Evolutionary conservation across 768 basidiomycete genomes (phyloP).

Genomic region (Rhodotorula babjevae): DNA sequence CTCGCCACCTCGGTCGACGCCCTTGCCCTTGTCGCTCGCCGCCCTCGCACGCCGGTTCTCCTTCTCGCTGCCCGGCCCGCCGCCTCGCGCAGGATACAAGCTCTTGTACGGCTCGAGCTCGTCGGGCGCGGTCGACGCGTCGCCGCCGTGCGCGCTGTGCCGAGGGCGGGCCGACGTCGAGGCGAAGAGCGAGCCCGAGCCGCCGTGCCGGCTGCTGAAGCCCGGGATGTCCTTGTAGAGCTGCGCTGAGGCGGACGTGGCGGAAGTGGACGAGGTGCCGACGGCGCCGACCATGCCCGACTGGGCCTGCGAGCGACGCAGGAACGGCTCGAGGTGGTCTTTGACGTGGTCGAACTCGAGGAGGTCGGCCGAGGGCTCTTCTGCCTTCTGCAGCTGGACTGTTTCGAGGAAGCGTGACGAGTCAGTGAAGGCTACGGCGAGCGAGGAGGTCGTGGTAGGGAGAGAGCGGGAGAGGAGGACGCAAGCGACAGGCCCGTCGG

Average conservation of each 20-base stretch:
- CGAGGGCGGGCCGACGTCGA: constrained; percentile 8
- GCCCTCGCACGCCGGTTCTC: not conserved
- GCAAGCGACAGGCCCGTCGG: constrained; percentile 88
- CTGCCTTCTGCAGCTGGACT: constrained; percentile 87
- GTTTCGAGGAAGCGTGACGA: not conserved
- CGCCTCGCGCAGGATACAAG: constrained; percentile 6
- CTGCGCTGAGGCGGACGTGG: constrained; percentile 74
- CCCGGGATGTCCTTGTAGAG: constrained; percentile 68
- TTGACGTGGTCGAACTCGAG: constrained; percentile 90
- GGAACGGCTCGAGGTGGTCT: constrained; percentile 92
- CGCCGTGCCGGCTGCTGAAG: constrained; percentile 36
- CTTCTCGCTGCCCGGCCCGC: constrained; percentile 2
- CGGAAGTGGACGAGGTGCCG: constrained; percentile 62
- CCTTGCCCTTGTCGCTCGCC: constrained; percentile 8
- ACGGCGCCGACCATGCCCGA: constrained; percentile 24
- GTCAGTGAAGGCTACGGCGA: no score
- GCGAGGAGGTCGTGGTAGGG: not conserved
- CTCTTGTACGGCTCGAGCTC: constrained; percentile 43
- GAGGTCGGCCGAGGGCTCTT: constrained; percentile 76
- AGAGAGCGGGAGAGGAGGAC: constrained; percentile 37
- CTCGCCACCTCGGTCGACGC: constrained; percentile 50
- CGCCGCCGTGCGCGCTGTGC: constrained; percentile 8
- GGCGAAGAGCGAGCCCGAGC: constrained; percentile 29
- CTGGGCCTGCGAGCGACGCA: constrained; percentile 54
- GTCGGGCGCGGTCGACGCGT: constrained; percentile 41